phyloP scores from a whole-genome alignment of 768 basidiomycete genomes.

The Rhizopogon vulgaris region DNA sequence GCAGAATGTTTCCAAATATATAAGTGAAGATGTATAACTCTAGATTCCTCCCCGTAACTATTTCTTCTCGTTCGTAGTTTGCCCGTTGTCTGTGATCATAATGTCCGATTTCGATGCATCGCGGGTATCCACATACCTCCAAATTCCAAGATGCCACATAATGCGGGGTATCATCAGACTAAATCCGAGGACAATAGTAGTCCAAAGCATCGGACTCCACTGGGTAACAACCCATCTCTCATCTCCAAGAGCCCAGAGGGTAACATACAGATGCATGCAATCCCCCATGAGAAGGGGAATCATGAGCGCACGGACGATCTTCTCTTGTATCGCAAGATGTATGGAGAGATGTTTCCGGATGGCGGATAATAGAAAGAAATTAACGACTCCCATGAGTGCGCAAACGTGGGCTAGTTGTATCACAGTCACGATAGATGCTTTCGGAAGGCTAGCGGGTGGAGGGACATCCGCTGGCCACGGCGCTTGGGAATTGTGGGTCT shows the following conservation, averaged over 20 bases:
- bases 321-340: conserved; percentile 65
- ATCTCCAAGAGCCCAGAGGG: conserved; percentile 74
- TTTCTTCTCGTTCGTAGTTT: not conserved
- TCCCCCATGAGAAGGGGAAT: conserved; percentile 68
- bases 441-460: conserved; percentile 46
- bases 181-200: conserved; percentile 56
- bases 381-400: conserved; percentile 65
- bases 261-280: conserved; percentile 57
- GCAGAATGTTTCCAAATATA: conserved; percentile 2
- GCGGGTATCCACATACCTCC: conserved; percentile 62
- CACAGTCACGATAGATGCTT: conserved; percentile 62
- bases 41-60: not conserved
- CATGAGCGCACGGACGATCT: conserved; percentile 56
- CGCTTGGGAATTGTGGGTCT: conserved; percentile 73
- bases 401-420: conserved; percentile 76
- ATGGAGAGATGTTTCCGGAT: conserved; percentile 52
- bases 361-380: conserved; percentile 59
- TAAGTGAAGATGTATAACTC: conserved; percentile 18
- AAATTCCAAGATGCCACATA: conserved; percentile 71
- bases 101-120: conserved; percentile 31
- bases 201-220: conserved; percentile 70
- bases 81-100: not conserved
- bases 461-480: conserved; percentile 52
- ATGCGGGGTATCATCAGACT: conserved; percentile 63
- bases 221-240: conserved; percentile 51